Base-by-base conservation (phyloP, 2,329 filamentous ascomycete genomes). In the Cercospora sesami region DNA sequence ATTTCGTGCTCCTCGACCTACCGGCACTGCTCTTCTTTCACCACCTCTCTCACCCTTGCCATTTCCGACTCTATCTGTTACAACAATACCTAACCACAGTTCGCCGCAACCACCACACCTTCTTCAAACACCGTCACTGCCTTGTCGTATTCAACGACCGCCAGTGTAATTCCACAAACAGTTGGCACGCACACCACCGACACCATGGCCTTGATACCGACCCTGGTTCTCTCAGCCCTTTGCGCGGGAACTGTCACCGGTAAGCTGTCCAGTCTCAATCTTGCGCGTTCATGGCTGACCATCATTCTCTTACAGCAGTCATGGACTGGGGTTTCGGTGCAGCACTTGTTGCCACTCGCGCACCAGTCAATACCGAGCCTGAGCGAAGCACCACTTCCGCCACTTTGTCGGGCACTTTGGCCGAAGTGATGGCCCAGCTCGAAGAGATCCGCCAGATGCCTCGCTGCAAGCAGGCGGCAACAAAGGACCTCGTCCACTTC, bases 401-500 rank as follows among this genome's bases (percentile, higher is more conserved):
- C 9, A 64, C 48, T 8, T 18, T 57, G 18, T 55, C 62, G 7
- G n/a, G 14, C 14, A 30, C 30, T n/a, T 33, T 64, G 10, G 51
- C 31, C 28, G 12, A 64, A 21, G 51, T 58, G 21, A 33, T 39
- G 21, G 28, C 18, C 4, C 33, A 14, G 45, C 21, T 64, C 14
- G 18, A 39, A 2, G 26, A 21, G 12, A 64, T 64, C 2, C 48
- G 36, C 30, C 48, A 51, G 14, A 36, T 45, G 51, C 53, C 59
- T 31, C 39, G 36, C 8, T 68, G 67, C 67, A 65, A 68, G 51
- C 58, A 45, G 28, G 14, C 18, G 16, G 67, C 67, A 7, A 53
- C 83, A 2, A 80, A 81, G 2, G 81, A 80, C 42, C 79, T 89
- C 3, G 78, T 88, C 64, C 79, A 82, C 60, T 85, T 85, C 36